Evolutionary conservation across 108 stramenopile species (phyloP).

Genomic region (Schizochytrium sp.): DNA sequence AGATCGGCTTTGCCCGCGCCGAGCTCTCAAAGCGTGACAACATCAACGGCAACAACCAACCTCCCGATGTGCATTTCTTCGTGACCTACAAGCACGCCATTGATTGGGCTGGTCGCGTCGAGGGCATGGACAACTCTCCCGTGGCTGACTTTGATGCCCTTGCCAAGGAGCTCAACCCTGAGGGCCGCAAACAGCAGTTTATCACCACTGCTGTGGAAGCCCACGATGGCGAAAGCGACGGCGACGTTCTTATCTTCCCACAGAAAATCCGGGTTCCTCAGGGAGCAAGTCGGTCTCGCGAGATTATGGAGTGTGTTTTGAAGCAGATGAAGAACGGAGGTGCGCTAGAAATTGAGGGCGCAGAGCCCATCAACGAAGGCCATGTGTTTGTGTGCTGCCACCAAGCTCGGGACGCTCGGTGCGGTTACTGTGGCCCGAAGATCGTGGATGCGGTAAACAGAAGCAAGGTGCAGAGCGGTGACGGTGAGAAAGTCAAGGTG

Average conservation of each 20-base stretch:
- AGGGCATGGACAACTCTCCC: slow-evolving; percentile 49
- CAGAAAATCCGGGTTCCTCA: not conserved
- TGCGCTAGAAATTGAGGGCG: not conserved
- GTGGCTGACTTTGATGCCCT: not conserved
- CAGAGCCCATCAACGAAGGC: slow-evolving; percentile 16
- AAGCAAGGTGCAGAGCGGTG: not conserved
- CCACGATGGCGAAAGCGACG: not conserved
- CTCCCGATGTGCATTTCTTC: slow-evolving; percentile 26
- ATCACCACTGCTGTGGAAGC: not conserved
- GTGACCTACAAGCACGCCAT: not conserved
- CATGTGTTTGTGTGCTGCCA: slow-evolving; percentile 47
- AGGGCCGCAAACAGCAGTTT: not conserved
- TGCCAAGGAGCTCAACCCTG: slow-evolving; percentile 45
- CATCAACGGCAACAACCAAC: slow-evolving; percentile 6
- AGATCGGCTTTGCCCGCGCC: slow-evolving; percentile 2
- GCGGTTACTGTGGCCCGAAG: slow-evolving; percentile 48
- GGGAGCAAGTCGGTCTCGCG: not conserved
- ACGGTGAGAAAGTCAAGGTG: not conserved
- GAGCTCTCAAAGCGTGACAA: slow-evolving; percentile 13
- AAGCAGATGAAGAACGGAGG: not conserved
- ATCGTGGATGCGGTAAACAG: not conserved
- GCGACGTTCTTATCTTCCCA: slow-evolving; percentile 12
- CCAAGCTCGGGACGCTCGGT: slow-evolving; percentile 18
- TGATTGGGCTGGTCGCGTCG: not conserved
- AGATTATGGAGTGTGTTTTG: slow-evolving; percentile 1